Conservation (phyloP, 306 rosid genomes). For the Lathyrus sativus region DNA sequence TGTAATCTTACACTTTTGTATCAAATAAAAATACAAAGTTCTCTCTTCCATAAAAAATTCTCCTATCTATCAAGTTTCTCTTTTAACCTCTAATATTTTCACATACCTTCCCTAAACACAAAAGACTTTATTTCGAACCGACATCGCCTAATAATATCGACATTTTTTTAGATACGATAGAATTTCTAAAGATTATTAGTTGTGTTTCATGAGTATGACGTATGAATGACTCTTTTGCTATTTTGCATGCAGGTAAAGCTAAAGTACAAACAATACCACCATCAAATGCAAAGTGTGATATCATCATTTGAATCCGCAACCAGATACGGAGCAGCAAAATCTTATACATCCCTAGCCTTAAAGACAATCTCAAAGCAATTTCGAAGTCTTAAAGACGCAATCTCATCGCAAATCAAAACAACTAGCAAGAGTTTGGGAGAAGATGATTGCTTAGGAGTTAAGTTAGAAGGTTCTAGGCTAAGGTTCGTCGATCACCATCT, state of each 20-base stretch:
- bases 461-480: constrained; percentile 66
- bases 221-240: background rate
- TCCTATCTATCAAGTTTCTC: too few relatives aligned
- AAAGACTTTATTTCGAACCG: too few relatives aligned
- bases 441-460: constrained; percentile 63
- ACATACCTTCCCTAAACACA: too few relatives aligned
- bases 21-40: too few relatives aligned
- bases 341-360: constrained; percentile 66
- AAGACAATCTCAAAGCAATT: constrained; percentile 80
- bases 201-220: too few relatives aligned
- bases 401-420: constrained; percentile 55
- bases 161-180: too few relatives aligned
- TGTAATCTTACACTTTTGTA: too few relatives aligned
- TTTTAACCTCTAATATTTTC: too few relatives aligned
- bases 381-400: constrained; percentile 67
- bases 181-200: too few relatives aligned
- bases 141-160: too few relatives aligned
- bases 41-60: too few relatives aligned
- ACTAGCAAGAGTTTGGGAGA: constrained; percentile 69
- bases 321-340: constrained; percentile 63
- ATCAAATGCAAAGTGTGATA: constrained; percentile 60
- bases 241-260: constrained; percentile 62
- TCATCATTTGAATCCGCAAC: constrained; percentile 70
- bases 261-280: constrained; percentile 71
- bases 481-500: constrained; percentile 71